Evolutionary conservation across 192 early-diverging fungal genomes (phyloP).

Genomic region (Endogone sp.): DNA sequence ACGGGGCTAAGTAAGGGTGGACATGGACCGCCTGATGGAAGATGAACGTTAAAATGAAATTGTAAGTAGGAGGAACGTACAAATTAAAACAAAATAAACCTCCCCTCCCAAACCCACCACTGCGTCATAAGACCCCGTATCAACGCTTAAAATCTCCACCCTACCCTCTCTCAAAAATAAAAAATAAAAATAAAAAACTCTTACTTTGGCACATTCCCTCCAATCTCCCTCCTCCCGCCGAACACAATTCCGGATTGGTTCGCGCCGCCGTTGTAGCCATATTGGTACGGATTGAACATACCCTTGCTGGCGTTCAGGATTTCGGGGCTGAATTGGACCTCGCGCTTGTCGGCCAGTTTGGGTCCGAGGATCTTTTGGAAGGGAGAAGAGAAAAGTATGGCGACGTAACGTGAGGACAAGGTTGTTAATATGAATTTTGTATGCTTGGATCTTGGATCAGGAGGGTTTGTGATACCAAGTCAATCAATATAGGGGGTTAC

Average conservation of each 20-base stretch:
- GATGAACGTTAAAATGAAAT: no score
- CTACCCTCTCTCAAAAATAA: no score
- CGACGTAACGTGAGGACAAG: constrained; percentile 1
- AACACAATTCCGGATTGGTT: constrained; percentile 44
- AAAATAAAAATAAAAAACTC: no score
- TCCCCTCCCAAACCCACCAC: no score
- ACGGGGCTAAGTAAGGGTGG: no score
- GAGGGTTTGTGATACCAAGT: no score
- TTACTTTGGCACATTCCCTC: constrained; percentile 2
- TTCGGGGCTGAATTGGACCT: constrained; percentile 60
- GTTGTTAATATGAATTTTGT: background rate
- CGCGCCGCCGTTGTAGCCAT: constrained; percentile 40
- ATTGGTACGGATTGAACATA: constrained; percentile 49
- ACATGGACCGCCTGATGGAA: no score
- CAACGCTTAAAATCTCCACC: no score
- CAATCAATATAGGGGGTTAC: no score
- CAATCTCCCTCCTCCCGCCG: constrained; percentile 41
- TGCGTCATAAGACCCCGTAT: no score
- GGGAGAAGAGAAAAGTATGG: background rate
- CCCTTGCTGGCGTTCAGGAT: constrained; percentile 50
- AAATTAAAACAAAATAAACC: no score
- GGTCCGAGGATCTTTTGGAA: constrained; percentile 55
- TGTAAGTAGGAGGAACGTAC: no score
- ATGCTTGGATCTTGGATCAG: constrained; percentile 9
- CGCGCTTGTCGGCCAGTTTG: constrained; percentile 65